phyloP scores from a whole-genome alignment of 2,329 filamentous ascomycete genomes.

The Cladosporium sp. region DNA sequence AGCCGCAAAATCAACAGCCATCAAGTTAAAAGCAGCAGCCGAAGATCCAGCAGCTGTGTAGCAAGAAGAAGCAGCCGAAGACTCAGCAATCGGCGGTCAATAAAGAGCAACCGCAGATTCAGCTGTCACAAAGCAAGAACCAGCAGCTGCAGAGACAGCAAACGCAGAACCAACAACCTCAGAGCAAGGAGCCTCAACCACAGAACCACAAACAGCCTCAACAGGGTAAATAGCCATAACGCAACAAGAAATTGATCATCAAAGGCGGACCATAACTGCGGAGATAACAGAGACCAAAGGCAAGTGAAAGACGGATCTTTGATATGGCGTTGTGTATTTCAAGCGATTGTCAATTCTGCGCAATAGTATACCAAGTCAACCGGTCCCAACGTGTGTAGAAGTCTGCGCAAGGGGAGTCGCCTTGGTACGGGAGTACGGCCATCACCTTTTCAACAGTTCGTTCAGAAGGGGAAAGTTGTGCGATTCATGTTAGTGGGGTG shows the following conservation, averaged over 20 bases:
- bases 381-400: conserved; percentile 3
- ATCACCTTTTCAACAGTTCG: no score
- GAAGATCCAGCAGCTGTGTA: background rate
- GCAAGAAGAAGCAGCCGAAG: background rate
- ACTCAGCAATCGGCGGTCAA: background rate
- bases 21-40: background rate
- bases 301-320: background rate
- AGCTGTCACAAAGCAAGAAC: no score
- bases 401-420: background rate
- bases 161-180: background rate
- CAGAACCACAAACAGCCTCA: background rate
- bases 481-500: no score
- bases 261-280: background rate
- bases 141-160: no score
- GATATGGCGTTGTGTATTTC: conserved; percentile 6
- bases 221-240: background rate
- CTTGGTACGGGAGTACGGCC: no score
- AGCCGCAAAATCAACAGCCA: background rate
- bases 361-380: conserved; percentile 1
- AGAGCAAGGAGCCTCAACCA: background rate
- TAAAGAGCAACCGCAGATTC: no score
- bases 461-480: no score
- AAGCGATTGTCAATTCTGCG: background rate
- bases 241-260: background rate
- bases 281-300: background rate